Evolutionary conservation across 768 basidiomycete genomes (phyloP).

Genomic region (Russula brevipes): DNA sequence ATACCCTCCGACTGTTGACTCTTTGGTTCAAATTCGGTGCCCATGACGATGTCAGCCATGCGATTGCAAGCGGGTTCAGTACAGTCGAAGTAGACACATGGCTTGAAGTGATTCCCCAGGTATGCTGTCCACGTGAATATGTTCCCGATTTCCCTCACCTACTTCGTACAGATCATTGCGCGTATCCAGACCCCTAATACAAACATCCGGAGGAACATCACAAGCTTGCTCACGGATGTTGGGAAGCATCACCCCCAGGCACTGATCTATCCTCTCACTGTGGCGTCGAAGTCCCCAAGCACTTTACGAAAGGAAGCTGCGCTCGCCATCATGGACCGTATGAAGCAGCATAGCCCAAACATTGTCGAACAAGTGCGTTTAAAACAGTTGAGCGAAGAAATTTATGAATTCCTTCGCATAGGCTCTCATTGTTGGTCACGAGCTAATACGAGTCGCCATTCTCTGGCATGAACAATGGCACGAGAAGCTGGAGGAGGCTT

Average conservation of each 20-base stretch:
- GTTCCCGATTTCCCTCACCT: not conserved
- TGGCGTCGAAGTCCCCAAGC: constrained; percentile 95
- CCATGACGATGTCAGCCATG: constrained; percentile 82
- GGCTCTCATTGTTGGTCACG: constrained; percentile 85
- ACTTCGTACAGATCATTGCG: constrained; percentile 78
- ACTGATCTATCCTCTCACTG: constrained; percentile 90
- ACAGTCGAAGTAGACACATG: constrained; percentile 95
- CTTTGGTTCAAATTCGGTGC: constrained; percentile 98
- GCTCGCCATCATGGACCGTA: constrained; percentile 79
- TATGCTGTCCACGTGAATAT: constrained; percentile 31
- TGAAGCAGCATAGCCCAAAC: constrained; percentile 83
- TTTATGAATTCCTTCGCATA: constrained; percentile 30
- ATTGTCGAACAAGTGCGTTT: constrained; percentile 77
- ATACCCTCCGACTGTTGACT: constrained; percentile 86
- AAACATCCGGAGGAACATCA: constrained; percentile 85
- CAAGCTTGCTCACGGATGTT: constrained; percentile 82
- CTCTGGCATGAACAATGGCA: constrained; percentile 99
- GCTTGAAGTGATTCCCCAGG: constrained; percentile 98
- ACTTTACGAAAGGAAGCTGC: constrained; percentile 76
- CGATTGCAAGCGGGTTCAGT: constrained; percentile 82
- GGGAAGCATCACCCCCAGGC: constrained; percentile 98
- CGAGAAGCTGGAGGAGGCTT: constrained; percentile 96
- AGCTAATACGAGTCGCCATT: constrained; percentile 95
- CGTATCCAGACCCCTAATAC: constrained; percentile 91
- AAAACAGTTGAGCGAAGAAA: not conserved